Conservation (phyloP, 1,139 yeast genomes). For the Debaryomyces psychrophilus region DNA sequence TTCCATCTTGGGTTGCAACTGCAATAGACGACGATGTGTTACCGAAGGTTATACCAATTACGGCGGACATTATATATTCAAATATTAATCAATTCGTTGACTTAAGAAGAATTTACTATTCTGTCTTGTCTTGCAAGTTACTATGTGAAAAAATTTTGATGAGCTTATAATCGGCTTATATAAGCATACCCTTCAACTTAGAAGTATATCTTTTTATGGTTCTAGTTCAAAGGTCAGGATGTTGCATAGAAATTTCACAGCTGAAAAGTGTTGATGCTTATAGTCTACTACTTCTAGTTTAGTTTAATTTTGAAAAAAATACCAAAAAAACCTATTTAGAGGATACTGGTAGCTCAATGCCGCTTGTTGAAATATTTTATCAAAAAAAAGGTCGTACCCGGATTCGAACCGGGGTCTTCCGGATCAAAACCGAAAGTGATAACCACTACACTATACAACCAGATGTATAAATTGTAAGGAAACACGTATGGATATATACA, state of each 20-base stretch:
- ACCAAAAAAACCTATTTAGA: too few species aligned
- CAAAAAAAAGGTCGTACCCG: constrained; percentile 80
- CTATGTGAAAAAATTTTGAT: constrained; percentile 11
- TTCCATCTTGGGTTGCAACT: constrained; percentile 82
- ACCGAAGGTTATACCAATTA: constrained; percentile 95
- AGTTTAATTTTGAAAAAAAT: too few species aligned
- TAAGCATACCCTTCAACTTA: neutral
- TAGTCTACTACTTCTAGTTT: too few species aligned
- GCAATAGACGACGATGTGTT: constrained; percentile 96
- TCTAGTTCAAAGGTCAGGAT: too few species aligned
- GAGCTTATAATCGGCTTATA: constrained; percentile 8
- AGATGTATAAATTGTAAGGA: neutral
- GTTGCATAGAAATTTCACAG: too few species aligned
- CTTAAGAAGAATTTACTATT: constrained; percentile 1
- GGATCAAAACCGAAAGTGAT: constrained; percentile 64
- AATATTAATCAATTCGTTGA: constrained; percentile 8
- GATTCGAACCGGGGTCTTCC: constrained; percentile 94
- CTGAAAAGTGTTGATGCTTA: too few species aligned
- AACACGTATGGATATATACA: constrained; percentile 3
- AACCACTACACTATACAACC: constrained; percentile 47
- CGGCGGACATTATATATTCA: constrained; percentile 42
- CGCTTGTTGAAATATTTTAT: too few species aligned
- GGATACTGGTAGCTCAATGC: too few species aligned
- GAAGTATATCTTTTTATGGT: neutral
- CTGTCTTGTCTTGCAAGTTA: neutral